These are phyloP conservation scores for Yamadazyma atmosphaerica DNA, from an alignment of 1,139 yeast species.

Conservation along the genomic window DNA sequence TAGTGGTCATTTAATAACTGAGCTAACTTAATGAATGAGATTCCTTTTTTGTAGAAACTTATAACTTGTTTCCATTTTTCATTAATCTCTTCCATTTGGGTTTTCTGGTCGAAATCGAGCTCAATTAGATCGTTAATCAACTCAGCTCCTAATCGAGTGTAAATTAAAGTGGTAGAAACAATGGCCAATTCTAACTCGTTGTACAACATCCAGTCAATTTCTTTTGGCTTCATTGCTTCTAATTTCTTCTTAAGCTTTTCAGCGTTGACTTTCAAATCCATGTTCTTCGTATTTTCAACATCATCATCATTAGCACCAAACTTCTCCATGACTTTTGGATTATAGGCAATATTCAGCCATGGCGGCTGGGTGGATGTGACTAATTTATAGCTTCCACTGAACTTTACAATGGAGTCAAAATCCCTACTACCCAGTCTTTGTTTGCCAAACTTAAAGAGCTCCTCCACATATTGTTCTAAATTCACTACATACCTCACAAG, in stretches of 20 bases:
- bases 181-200: constrained; percentile 31
- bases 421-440: constrained; percentile 3
- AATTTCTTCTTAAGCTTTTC: background rate
- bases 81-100: constrained; percentile 11
- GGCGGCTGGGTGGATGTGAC: constrained; percentile 6
- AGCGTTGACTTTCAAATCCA: constrained; percentile 2
- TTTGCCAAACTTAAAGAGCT: constrained; percentile 17
- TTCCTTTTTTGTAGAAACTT: constrained; percentile 31
- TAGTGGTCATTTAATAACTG: constrained; percentile 9
- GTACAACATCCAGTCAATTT: constrained; percentile 27
- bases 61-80: constrained; percentile 42
- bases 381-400: background rate
- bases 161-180: constrained; percentile 28
- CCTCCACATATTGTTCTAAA: constrained; percentile 35
- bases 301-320: background rate
- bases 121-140: constrained; percentile 36
- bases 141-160: constrained; percentile 38
- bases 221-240: background rate
- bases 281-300: background rate
- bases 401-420: background rate
- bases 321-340: background rate
- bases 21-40: constrained; percentile 28
- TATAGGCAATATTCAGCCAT: constrained; percentile 11
- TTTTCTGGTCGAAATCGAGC: constrained; percentile 18
- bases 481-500: constrained; percentile 31